Evolutionary conservation across 352 stramenopile genomes (phyloP), one percentile per base, ranked within the genome.

Genomic region (Lagenidium giganteum): DNA sequence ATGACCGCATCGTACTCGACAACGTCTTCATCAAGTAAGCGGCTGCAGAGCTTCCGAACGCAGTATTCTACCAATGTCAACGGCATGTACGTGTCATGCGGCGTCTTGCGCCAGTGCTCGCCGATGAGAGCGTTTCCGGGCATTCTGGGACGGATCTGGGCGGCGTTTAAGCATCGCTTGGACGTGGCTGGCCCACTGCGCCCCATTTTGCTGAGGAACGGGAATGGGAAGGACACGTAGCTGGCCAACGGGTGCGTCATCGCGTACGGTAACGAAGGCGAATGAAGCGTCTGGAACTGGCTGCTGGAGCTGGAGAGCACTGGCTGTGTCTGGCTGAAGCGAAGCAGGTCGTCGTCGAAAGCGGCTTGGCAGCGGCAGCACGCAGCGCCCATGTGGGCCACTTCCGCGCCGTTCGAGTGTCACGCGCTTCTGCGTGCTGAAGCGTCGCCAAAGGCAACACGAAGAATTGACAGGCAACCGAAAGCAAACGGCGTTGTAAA

Each of bases 211-310:
- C 64, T 69, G 4, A 68, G 51, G 21, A 83, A 83, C 17, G 70
- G 70, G 51, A 83, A 83, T 34, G 70, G 63, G 50, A 83, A 83
- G 2, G 67, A 70, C 13, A 78, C 55, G 45, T 83, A 83, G 53
- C 61, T 83, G n/a, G 54, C 62, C 5, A 83, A 52, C 9, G 67
- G 65, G 50, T 71, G 66, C n/a, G n/a, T n/a, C n/a, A n/a, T n/a
- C 8, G 24, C 21, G 8, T 14, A 43, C 24, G 36, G 8, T 8
- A n/a, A n/a, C n/a, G n/a, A n/a, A n/a, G n/a, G n/a, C n/a, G n/a
- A n/a, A n/a, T n/a, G n/a, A n/a, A n/a, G n/a, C n/a, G n/a, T n/a
- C n/a, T n/a, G n/a, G n/a, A n/a, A n/a, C n/a, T n/a, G n/a, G n/a
- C n/a, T n/a, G n/a, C n/a, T n/a, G n/a, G n/a, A n/a, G n/a, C n/a